These are phyloP conservation scores for Balakata baccata DNA, from an alignment of 345 rosid species.

Conservation along the genomic window DNA sequence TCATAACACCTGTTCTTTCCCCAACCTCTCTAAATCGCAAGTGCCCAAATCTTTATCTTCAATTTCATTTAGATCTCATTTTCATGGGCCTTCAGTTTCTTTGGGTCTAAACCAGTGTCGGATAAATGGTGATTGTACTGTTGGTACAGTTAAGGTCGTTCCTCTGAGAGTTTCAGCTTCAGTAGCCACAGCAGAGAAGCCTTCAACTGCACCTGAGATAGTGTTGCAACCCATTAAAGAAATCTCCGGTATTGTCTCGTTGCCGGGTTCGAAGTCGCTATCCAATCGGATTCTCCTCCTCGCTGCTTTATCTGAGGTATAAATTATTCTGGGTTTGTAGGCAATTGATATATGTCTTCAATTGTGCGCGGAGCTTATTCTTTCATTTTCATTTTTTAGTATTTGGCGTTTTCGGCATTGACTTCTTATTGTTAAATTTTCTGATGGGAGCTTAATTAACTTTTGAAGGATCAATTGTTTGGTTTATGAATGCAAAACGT, in stretches of 20 bases:
- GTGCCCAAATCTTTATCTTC: constrained; percentile 27
- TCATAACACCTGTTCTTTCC: constrained; percentile 27
- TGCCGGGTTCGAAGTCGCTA: constrained; percentile 93
- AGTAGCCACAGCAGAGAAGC: constrained; percentile 59
- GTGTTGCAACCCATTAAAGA: constrained; percentile 78
- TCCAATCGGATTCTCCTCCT: constrained; percentile 92
- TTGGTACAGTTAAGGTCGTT: constrained; percentile 13
- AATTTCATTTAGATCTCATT: constrained; percentile 40
- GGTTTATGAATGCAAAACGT: neutral
- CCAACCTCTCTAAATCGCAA: constrained; percentile 32
- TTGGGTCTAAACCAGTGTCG: constrained; percentile 30
- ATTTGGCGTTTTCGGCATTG: neutral
- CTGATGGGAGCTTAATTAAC: neutral
- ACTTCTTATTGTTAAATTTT: neutral
- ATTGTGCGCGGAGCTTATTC: neutral
- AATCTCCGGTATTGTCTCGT: constrained; percentile 71
- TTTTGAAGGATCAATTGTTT: neutral
- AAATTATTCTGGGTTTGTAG: neutral
- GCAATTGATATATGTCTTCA: neutral
- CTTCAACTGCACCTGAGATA: constrained; percentile 62
- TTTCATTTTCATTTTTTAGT: neutral
- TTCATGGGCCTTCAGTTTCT: constrained; percentile 30
- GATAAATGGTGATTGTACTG: neutral
- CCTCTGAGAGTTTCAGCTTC: constrained; percentile 48
- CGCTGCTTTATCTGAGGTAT: constrained; percentile 87